A percentile compares a stretch with the other conserved stretches of the same genome.
Conservation (phyloP, 169 alveolate species). For the Plasmodium coatneyi region DNA sequence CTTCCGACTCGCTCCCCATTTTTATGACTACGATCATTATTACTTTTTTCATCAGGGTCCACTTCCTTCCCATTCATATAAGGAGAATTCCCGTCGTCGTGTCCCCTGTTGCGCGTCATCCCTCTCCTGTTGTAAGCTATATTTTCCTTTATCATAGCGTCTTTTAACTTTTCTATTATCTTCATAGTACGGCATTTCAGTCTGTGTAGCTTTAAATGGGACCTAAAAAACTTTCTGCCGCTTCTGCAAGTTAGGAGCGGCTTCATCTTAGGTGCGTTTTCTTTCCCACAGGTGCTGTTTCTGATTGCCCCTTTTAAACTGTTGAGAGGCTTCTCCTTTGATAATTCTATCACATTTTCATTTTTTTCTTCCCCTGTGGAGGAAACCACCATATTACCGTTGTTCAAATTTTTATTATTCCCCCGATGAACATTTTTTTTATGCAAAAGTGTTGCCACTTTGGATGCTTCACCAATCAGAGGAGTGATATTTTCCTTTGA, state of each 20-base stretch:
- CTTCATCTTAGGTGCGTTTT: not conserved
- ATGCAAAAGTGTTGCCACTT: not conserved
- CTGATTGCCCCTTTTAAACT: not conserved
- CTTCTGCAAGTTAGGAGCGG: not conserved
- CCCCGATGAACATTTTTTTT: not conserved
- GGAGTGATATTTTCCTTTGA: not conserved
- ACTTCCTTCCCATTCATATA: not conserved
- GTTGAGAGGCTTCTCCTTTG: not conserved
- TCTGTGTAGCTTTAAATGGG: not conserved
- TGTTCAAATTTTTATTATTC: not conserved
- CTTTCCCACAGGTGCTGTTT: not conserved
- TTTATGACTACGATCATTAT: not conserved
- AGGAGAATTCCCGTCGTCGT: not conserved
- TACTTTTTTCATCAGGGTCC: not conserved
- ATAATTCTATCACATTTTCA: not conserved
- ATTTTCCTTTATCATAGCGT: slow-evolving; percentile 10
- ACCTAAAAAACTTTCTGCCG: not conserved
- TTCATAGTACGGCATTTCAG: slow-evolving; percentile 9
- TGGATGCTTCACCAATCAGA: not conserved
- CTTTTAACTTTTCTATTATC: slow-evolving; percentile 12
- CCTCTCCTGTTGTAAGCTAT: not conserved
- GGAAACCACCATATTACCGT: not conserved
- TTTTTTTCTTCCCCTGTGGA: not conserved
- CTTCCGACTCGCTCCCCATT: not conserved
- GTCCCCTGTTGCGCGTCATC: not conserved